These are phyloP conservation scores for Rosa rugosa DNA, from an alignment of 306 rosid genomes.

Conservation along the genomic window DNA sequence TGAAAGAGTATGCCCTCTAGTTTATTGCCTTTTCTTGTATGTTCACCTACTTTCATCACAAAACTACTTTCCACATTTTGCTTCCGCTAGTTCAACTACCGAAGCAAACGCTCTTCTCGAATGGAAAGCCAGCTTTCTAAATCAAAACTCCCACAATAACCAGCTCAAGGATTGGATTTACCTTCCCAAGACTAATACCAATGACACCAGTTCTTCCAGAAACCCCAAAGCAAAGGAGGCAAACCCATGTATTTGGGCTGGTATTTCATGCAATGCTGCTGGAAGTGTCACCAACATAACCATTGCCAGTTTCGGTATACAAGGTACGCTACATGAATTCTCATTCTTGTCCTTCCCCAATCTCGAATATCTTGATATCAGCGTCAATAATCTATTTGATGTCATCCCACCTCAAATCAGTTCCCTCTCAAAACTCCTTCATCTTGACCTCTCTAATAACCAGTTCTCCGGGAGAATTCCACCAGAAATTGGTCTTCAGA, in stretches of 20 bases:
- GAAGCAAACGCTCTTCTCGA: constrained; percentile 31
- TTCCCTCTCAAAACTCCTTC: neutral
- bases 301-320: neutral
- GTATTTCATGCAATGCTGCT: neutral
- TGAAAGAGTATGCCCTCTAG: constrained; percentile 4
- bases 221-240: neutral
- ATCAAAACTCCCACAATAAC: neutral
- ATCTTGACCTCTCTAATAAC: constrained; percentile 26
- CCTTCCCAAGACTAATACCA: constrained; percentile 3
- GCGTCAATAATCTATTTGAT: neutral
- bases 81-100: neutral
- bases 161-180: neutral
- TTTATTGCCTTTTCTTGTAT: neutral
- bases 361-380: neutral
- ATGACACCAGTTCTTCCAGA: neutral
- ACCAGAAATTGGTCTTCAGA: constrained; percentile 15
- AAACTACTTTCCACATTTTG: too few relatives aligned
- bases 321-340: neutral
- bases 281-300: neutral
- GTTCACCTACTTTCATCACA: neutral
- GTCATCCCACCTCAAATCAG: neutral
- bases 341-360: neutral
- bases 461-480: constrained; percentile 20
- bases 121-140: constrained; percentile 35
- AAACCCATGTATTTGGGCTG: neutral